phyloP scores from a whole-genome alignment of 2,329 filamentous ascomycete genomes.

The Tolypocladium paradoxum region DNA sequence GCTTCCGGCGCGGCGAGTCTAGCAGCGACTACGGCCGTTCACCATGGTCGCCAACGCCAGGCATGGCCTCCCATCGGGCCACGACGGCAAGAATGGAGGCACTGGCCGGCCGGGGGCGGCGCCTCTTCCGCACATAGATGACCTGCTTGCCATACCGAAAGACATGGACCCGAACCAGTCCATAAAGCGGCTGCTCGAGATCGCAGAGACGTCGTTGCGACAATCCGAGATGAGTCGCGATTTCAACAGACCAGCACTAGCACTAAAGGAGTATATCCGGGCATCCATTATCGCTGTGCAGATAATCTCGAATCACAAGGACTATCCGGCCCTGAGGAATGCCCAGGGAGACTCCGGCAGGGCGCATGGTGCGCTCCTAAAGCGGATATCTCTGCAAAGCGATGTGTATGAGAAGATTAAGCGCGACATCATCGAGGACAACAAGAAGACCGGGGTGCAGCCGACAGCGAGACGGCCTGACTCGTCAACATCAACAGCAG shows the following conservation, averaged over 20 bases:
- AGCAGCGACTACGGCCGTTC: constrained; percentile 12
- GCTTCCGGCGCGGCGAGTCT: neutral
- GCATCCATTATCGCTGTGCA: constrained; percentile 72
- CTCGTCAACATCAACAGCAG: constrained; percentile 6
- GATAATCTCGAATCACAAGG: constrained; percentile 63
- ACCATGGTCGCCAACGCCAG: constrained; percentile 20
- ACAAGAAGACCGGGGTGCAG: constrained; percentile 48
- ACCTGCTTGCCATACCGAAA: constrained; percentile 34
- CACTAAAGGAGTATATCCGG: constrained; percentile 74
- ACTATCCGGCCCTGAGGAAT: constrained; percentile 54
- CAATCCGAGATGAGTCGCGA: constrained; percentile 52
- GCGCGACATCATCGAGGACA: constrained; percentile 50
- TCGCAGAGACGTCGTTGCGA: constrained; percentile 41
- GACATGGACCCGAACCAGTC: constrained; percentile 39
- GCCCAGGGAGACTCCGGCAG: constrained; percentile 38
- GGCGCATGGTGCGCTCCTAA: constrained; percentile 38
- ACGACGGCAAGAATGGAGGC: constrained; percentile 16
- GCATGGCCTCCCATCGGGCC: constrained; percentile 17
- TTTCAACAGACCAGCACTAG: constrained; percentile 59
- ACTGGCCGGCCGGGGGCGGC: constrained; percentile 14
- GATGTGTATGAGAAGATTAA: constrained; percentile 47
- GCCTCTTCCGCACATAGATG: constrained; percentile 41
- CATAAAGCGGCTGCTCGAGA: constrained; percentile 41
- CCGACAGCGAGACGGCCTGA: constrained; percentile 19
- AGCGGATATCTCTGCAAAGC: constrained; percentile 36